phyloP scores from a whole-genome alignment of 2,329 filamentous ascomycete genomes.

The Xylaria sp. region DNA sequence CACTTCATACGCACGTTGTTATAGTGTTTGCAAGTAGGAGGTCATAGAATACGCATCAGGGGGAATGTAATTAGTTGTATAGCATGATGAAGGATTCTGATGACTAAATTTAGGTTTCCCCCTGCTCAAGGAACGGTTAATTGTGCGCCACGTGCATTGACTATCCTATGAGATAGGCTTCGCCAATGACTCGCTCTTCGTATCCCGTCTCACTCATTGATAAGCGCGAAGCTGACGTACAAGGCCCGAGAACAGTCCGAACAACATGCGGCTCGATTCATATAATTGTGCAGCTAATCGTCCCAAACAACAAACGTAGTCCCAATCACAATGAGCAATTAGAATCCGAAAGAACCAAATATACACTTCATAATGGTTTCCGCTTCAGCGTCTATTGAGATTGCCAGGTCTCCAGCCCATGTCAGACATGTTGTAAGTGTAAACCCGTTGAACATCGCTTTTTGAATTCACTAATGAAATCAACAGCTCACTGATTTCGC shows the following conservation, averaged over 20 bases:
- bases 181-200: background rate
- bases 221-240: background rate
- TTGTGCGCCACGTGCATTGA: background rate
- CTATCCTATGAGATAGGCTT: background rate
- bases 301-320: no score
- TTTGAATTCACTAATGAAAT: background rate
- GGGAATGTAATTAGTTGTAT: no score
- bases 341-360: background rate
- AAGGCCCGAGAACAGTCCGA: background rate
- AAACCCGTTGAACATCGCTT: background rate
- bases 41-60: no score
- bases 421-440: constrained; percentile 5
- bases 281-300: background rate
- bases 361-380: background rate
- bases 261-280: background rate
- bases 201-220: background rate
- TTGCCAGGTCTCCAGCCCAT: constrained; percentile 5
- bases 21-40: no score
- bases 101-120: no score
- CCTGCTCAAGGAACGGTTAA: background rate
- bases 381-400: constrained; percentile 4
- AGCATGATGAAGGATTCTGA: no score
- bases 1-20: no score
- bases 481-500: background rate
- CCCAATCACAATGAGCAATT: no score